Base-by-base conservation (phyloP, 2,329 filamentous ascomycete genomes). In the Fusarium sp. region DNA sequence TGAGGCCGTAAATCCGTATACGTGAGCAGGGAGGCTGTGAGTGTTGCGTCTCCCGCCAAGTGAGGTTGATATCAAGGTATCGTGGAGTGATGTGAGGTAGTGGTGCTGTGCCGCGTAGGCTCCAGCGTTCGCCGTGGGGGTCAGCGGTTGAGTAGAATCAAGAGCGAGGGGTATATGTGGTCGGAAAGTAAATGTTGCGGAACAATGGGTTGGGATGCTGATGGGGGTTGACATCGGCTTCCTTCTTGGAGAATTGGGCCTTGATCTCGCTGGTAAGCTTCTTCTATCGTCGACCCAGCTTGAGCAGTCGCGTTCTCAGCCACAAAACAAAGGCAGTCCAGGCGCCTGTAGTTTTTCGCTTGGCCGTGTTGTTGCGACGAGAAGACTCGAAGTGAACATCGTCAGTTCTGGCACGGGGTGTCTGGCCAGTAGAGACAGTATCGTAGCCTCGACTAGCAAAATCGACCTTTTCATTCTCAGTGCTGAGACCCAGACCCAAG, bases 251-350 rank as follows among this genome's bases (percentile, higher is more conserved):
- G 56, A 59, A 59, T 44, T 60, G 33, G 51, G 61, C 64, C 58
- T 53, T 72, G 58, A 65, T 66, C 64, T 62, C 54, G 68, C 68
- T 68, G 61, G 71, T 69, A 11, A 58, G 42, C 42, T 71, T 71
- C 50, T 72, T 65, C 78, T 81, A 81, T 69, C 79, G 79, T 72
- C 78, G 76, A 55, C 80, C 79, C 62, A 82, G 71, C 76, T 80
- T 81, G 63, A 82, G 75, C 62, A 82, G 72, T 59, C 80, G 77
- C n/a, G 88, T 90, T 64, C 87, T 82, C 25, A 90, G 76, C 88
- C 88, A 90, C 60, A 90, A 81, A 55, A 90, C 81, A 71, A 90
- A 89, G 20, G 83, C 84, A 7, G 85, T 88, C 87, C 88, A 90
- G 38, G 87, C 83, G 66, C 85, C 82, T 65, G 86, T 86, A 1